phyloP scores from a whole-genome alignment of 139 green algal species.

The Ulvella scutata region DNA sequence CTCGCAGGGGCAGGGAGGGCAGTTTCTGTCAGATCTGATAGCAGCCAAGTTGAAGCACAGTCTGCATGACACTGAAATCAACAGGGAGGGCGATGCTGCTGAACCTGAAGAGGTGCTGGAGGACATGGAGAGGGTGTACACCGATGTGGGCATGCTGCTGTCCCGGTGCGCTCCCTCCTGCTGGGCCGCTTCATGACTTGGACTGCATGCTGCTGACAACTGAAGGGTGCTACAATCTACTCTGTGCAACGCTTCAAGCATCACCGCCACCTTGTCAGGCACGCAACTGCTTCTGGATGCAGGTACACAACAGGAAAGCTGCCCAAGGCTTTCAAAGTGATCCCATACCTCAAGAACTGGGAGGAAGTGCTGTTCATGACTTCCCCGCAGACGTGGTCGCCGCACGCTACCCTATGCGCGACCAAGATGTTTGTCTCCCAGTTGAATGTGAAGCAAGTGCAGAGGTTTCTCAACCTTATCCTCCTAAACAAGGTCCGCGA shows the following conservation, averaged over 20 bases:
- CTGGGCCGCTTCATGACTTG: no score
- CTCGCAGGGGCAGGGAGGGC: neutral
- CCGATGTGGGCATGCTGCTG: constrained; percentile 47
- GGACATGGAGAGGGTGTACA: constrained; percentile 32
- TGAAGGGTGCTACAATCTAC: neutral
- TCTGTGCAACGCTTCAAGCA: no score
- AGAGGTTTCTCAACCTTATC: constrained; percentile 89
- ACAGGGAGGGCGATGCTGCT: constrained; percentile 7
- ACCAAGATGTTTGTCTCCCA: constrained; percentile 95
- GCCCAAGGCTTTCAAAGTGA: constrained; percentile 98
- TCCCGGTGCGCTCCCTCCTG: neutral
- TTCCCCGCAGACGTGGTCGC: constrained; percentile 66
- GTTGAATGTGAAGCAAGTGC: constrained; percentile 65
- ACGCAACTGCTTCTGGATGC: neutral
- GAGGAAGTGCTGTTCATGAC: constrained; percentile 94
- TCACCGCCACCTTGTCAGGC: no score
- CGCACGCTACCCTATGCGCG: constrained; percentile 54
- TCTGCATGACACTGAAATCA: neutral
- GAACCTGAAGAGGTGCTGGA: constrained; percentile 23
- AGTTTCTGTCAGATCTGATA: constrained; percentile 78
- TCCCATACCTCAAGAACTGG: constrained; percentile 91
- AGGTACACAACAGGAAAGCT: constrained; percentile 71
- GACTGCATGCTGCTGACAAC: no score
- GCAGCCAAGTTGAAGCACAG: constrained; percentile 35
- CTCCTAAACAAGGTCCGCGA: constrained; percentile 66